These are phyloP conservation scores for Neoboletus magnificus DNA, from an alignment of 768 basidiomycete genomes.

Conservation along the genomic window DNA sequence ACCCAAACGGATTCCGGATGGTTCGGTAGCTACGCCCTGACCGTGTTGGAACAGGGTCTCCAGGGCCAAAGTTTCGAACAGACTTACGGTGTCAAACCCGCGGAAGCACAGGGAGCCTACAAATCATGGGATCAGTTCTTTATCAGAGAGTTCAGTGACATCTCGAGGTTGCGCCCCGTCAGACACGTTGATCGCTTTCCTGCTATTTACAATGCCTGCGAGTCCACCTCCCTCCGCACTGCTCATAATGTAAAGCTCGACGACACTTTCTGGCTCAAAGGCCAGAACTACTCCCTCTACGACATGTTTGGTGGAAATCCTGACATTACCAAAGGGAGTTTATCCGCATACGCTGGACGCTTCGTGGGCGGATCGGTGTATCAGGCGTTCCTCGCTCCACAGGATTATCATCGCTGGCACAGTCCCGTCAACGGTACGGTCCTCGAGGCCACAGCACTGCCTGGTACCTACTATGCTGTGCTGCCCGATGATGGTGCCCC, in stretches of 20 bases:
- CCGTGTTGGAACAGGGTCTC: background rate
- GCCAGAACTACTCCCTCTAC: slow-evolving; percentile 52
- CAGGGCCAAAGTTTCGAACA: background rate
- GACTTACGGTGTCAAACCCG: slow-evolving; percentile 2
- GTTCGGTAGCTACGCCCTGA: background rate
- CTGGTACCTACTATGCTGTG: slow-evolving; percentile 14
- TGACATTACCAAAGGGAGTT: background rate
- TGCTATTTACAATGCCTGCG: slow-evolving; percentile 50
- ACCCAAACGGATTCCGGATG: background rate
- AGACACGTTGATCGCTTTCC: background rate
- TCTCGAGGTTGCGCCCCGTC: background rate
- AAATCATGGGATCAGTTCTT: slow-evolving; percentile 55
- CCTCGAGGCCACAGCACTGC: background rate
- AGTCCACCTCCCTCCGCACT: slow-evolving; percentile 41
- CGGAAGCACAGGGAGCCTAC: background rate
- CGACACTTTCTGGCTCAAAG: slow-evolving; percentile 60
- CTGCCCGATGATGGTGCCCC: slow-evolving; percentile 13
- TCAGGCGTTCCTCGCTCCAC: slow-evolving; percentile 43
- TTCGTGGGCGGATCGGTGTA: slow-evolving; percentile 50
- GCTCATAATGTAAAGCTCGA: slow-evolving; percentile 36
- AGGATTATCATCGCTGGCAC: background rate
- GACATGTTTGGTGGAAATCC: slow-evolving; percentile 43
- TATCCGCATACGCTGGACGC: slow-evolving; percentile 20
- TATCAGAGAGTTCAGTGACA: slow-evolving; percentile 34
- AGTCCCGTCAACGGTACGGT: background rate